Percentiles rank a stretch among this genome's conserved stretches.
These are phyloP conservation scores for Globisporangium canariense DNA, from an alignment of 352 stramenopile genomes.

Conservation along the genomic window DNA sequence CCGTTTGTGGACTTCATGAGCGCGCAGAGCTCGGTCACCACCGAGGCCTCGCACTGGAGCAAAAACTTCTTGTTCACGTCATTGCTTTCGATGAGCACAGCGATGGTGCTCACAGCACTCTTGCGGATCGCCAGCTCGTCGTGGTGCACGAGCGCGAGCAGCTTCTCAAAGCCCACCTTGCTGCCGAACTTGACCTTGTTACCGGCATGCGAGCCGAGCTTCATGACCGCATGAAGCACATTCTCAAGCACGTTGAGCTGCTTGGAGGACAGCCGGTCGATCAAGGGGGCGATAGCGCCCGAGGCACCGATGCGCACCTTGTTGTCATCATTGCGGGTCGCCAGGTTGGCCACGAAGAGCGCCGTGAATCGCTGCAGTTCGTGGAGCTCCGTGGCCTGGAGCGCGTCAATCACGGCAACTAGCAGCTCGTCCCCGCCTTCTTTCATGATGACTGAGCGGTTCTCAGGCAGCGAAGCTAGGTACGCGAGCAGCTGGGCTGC, in stretches of 20 bases:
- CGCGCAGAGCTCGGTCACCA: constrained; percentile 52
- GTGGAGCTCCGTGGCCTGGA: constrained; percentile 47
- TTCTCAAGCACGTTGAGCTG: constrained; percentile 67
- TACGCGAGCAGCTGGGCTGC: constrained; percentile 43
- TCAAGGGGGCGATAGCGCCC: constrained; percentile 33
- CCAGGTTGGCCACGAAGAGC: constrained; percentile 51
- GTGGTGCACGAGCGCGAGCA: constrained; percentile 61
- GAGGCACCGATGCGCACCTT: constrained; percentile 58
- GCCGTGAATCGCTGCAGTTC: constrained; percentile 57
- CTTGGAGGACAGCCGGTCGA: constrained; percentile 68
- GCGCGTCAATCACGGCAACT: constrained; percentile 25
- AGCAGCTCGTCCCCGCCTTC: constrained; percentile 40
- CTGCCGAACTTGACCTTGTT: constrained; percentile 80
- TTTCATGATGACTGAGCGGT: constrained; percentile 38
- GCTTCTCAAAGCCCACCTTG: constrained; percentile 71
- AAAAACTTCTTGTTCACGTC: constrained; percentile 70
- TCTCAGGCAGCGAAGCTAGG: constrained; percentile 42
- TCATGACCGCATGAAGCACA: constrained; percentile 57
- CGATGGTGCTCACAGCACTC: constrained; percentile 51
- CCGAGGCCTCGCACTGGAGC: constrained; percentile 49
- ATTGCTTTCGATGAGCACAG: constrained; percentile 62
- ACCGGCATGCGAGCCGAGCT: constrained; percentile 63
- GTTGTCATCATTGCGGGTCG: constrained; percentile 59
- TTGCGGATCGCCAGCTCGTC: constrained; percentile 64
- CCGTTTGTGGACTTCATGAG: constrained; percentile 61